Evolutionary conservation across 345 rosid species (phyloP), one percentile per base, ranked within the genome.

Genomic region (Eucalyptus albens): DNA sequence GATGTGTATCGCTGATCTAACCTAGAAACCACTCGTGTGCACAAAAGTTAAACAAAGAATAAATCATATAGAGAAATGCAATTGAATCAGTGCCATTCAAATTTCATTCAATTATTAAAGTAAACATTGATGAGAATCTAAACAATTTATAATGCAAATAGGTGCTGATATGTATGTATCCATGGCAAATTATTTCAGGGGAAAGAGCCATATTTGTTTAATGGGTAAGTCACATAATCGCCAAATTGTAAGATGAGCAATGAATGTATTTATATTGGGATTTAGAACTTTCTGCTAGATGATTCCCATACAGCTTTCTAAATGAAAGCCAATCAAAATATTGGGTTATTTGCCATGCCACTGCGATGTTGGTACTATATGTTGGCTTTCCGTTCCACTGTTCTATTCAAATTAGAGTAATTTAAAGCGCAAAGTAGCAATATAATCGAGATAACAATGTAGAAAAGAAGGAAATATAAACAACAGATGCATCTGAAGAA

Each of bases 401-500:
- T 42, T 56, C 16, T 87, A 62, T 59, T 53, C 17, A 37, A 37
- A 60, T 53, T 45, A 62, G 72, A 59, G 72, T 42, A 37, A 33
- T 53, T 87, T 50, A 62, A 87, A 87, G 72, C n/a, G 12, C 72
- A 87, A 27, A 87, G 42, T 37, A 44, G 44, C 67, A 45, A 47
- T 29, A 15, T 87, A 26, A 87, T 60, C 50, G 17, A 60, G 27
- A 87, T 14, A 17, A 17, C 14, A 44, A 62, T 22, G 26, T 40
- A 29, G 67, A 53, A 45, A 91, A 51, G 69, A 31, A 87, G 44
- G 42, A 80, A 87, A 67, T 27, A 56, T 22, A 86, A 29, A 86
- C 67, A 87, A 62, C 45, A 45, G 89, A 92, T 90, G 92, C 89
- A 92, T 94, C 92, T 94, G 59, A 77, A 77, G 42, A 77, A 86